Conservation (phyloP, 768 basidiomycete genomes). For the Dioszegia aurantiaca region DNA sequence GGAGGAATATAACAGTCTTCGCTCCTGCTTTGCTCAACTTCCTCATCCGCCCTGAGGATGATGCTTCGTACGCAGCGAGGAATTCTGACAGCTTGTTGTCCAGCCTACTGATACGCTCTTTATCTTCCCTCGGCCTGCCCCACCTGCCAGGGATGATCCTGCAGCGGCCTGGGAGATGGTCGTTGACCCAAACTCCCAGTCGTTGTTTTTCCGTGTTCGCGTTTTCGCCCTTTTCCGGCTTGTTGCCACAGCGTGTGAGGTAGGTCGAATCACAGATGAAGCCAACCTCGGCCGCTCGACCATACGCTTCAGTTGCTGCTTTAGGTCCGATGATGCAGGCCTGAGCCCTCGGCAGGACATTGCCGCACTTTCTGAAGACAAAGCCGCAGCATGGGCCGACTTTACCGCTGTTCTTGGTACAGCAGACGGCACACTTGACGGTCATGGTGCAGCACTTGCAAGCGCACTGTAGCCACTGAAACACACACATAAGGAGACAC, state of each 20-base stretch:
- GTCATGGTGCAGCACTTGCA: background rate
- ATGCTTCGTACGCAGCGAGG: too few relatives aligned
- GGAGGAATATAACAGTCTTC: too few relatives aligned
- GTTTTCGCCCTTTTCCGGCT: background rate
- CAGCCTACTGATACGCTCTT: too few relatives aligned
- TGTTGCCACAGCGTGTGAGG: background rate
- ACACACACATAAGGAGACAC: constrained; percentile 1
- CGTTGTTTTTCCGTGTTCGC: background rate
- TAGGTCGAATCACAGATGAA: background rate
- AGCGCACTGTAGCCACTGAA: background rate
- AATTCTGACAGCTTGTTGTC: too few relatives aligned
- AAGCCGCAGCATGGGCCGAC: constrained; percentile 5
- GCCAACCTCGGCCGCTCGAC: background rate
- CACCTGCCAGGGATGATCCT: background rate
- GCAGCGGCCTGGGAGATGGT: too few relatives aligned
- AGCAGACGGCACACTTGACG: background rate
- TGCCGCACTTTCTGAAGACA: background rate
- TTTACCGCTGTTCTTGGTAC: background rate
- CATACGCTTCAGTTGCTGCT: too few relatives aligned
- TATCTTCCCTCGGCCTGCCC: background rate
- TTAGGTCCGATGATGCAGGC: background rate
- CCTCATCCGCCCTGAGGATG: too few relatives aligned
- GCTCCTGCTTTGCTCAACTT: too few relatives aligned
- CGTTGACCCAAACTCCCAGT: background rate
- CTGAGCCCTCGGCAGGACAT: background rate